Evolutionary conservation across 2,329 filamentous ascomycete species (phyloP).

Genomic region (Diaporthe vexans): DNA sequence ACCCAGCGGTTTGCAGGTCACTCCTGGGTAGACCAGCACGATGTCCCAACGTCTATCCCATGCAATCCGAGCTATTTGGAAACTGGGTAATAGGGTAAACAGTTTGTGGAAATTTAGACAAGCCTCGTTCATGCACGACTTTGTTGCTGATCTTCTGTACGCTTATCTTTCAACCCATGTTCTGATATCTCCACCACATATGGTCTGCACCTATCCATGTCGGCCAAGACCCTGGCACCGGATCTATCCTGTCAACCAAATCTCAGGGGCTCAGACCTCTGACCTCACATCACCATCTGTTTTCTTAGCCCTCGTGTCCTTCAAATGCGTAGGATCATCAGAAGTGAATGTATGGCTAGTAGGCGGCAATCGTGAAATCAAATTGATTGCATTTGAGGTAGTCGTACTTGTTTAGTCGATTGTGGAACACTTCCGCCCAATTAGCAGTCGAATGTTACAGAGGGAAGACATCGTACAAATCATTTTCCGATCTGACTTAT

Average conservation of each 20-base stretch:
- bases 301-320: background rate
- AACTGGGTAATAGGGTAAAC: background rate
- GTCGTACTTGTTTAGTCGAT: too few species aligned
- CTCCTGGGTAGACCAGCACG: background rate
- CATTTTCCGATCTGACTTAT: background rate
- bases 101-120: background rate
- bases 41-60: background rate
- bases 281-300: background rate
- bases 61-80: background rate
- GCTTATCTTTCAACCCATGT: background rate
- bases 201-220: conserved; percentile 11
- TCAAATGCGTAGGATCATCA: background rate
- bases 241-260: background rate
- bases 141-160: too few species aligned
- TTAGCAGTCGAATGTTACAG: background rate
- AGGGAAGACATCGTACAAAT: background rate
- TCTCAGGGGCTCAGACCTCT: conserved; percentile 10
- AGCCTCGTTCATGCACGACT: conserved; percentile 1
- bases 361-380: too few species aligned
- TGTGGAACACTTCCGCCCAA: background rate
- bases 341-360: background rate
- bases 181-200: background rate
- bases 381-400: too few species aligned
- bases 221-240: background rate
- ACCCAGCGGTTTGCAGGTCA: background rate